These are phyloP conservation scores for Chlorophyllum brunneum DNA, from an alignment of 768 basidiomycete species.

Conservation along the genomic window DNA sequence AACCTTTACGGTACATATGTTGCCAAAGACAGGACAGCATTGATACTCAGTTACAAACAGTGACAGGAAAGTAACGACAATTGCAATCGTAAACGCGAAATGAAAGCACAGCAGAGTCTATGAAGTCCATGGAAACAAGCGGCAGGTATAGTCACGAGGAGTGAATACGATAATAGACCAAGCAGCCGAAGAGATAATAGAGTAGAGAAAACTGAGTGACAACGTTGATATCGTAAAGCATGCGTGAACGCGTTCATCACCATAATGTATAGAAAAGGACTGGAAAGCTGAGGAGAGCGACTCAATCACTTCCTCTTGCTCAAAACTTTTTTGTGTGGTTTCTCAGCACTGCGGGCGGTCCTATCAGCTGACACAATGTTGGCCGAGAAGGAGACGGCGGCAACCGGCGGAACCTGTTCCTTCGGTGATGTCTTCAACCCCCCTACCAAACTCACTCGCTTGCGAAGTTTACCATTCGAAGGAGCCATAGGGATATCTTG, in stretches of 20 bases:
- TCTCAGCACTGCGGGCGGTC: constrained; percentile 19
- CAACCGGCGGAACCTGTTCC: constrained; percentile 20
- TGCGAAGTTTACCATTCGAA: constrained; percentile 25
- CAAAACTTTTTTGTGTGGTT: constrained; percentile 32
- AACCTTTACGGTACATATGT: too few relatives aligned
- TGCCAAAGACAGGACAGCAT: too few relatives aligned
- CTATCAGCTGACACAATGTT: constrained; percentile 19
- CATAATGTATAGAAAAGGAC: neutral
- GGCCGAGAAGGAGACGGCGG: constrained; percentile 26
- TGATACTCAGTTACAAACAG: too few relatives aligned
- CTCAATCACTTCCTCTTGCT: constrained; percentile 34
- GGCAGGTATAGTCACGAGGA: neutral
- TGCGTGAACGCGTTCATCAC: too few relatives aligned
- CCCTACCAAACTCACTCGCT: constrained; percentile 22
- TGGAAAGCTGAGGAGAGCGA: neutral
- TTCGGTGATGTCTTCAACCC: constrained; percentile 15
- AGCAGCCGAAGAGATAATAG: neutral
- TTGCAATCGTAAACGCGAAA: too few relatives aligned
- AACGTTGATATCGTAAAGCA: neutral
- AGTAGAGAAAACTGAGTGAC: neutral
- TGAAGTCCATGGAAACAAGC: neutral
- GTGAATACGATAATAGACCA: too few relatives aligned
- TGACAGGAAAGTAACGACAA: too few relatives aligned
- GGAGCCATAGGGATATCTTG: constrained; percentile 20
- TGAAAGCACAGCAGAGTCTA: too few relatives aligned